Conservation (phyloP, 2,329 filamentous ascomycete genomes). For the Pseudogymnoascus sp. region DNA sequence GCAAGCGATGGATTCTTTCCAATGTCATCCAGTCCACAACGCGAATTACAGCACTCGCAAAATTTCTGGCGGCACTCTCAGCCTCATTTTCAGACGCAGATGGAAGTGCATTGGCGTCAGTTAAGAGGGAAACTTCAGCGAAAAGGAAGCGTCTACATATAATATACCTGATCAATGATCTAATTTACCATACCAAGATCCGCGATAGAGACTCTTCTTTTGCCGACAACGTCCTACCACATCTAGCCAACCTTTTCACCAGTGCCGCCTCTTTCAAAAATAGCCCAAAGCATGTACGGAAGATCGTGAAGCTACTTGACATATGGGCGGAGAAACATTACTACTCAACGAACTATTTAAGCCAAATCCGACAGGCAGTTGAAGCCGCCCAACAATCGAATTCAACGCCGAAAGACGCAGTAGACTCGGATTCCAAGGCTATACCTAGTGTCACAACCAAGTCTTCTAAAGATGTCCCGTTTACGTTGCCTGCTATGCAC, state of each 20-base stretch:
- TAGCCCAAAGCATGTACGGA: constrained; percentile 57
- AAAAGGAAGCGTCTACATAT: constrained; percentile 67
- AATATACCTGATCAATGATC: constrained; percentile 71
- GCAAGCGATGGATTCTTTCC: constrained; percentile 76
- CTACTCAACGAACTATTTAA: constrained; percentile 46
- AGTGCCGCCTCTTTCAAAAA: constrained; percentile 49
- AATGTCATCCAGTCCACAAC: constrained; percentile 61
- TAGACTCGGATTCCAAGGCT: constrained; percentile 17
- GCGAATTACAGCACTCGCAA: constrained; percentile 61
- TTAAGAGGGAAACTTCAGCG: constrained; percentile 44
- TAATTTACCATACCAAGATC: constrained; percentile 61
- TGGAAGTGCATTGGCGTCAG: constrained; percentile 20
- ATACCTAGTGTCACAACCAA: constrained; percentile 46
- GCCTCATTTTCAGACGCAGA: constrained; percentile 18
- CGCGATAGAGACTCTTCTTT: constrained; percentile 44
- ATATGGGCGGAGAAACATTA: constrained; percentile 65
- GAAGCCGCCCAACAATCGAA: constrained; percentile 34
- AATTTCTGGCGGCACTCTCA: constrained; percentile 56
- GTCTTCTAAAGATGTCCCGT: constrained; percentile 47
- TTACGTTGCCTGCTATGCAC: constrained; percentile 66
- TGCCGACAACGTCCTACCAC: constrained; percentile 47
- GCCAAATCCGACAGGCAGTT: constrained; percentile 52
- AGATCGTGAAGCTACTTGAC: constrained; percentile 55
- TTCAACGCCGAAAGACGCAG: constrained; percentile 21
- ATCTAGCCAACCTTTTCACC: constrained; percentile 55